A percentile compares a stretch with the other conserved stretches of the same genome.
Conservation (phyloP, 2,329 filamentous ascomycete genomes). For the Clarireedia homoeocarpa region DNA sequence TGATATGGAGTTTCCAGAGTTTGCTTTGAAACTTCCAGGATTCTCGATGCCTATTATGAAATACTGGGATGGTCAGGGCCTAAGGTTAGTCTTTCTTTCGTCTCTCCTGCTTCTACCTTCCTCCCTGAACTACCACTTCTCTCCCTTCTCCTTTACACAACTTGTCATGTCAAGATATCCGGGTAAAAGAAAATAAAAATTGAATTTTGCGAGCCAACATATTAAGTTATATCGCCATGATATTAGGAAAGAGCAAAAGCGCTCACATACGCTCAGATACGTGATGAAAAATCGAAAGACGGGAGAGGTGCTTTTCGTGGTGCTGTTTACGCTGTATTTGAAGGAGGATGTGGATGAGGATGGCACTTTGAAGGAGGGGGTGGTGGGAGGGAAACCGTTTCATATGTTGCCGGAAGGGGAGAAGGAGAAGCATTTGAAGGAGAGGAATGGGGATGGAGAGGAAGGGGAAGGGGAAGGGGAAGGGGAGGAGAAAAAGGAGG, state of each 20-base stretch:
- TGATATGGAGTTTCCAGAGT: conserved; percentile 36
- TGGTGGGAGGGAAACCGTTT: conserved; percentile 26
- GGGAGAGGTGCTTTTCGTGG: conserved; percentile 67
- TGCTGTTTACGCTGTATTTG: conserved; percentile 71
- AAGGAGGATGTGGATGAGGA: conserved; percentile 57
- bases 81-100: conserved; percentile 49
- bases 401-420: conserved; percentile 9
- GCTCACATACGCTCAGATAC: conserved; percentile 83
- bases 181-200: background rate
- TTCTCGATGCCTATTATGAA: conserved; percentile 66
- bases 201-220: conserved; percentile 5
- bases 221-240: background rate
- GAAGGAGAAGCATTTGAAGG: conserved; percentile 13
- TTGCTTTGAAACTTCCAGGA: conserved; percentile 63
- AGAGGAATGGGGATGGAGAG: conserved; percentile 9
- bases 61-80: conserved; percentile 72
- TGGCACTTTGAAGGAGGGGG: conserved; percentile 41
- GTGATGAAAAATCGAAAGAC: conserved; percentile 76
- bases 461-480: background rate
- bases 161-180: background rate
- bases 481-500: conserved; percentile 10
- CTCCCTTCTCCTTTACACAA: background rate
- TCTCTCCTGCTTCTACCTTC: conserved; percentile 1
- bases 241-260: conserved; percentile 32
- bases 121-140: too few relatives aligned